These are phyloP conservation scores for Populus nigra DNA, from an alignment of 345 rosid genomes.

Conservation along the genomic window DNA sequence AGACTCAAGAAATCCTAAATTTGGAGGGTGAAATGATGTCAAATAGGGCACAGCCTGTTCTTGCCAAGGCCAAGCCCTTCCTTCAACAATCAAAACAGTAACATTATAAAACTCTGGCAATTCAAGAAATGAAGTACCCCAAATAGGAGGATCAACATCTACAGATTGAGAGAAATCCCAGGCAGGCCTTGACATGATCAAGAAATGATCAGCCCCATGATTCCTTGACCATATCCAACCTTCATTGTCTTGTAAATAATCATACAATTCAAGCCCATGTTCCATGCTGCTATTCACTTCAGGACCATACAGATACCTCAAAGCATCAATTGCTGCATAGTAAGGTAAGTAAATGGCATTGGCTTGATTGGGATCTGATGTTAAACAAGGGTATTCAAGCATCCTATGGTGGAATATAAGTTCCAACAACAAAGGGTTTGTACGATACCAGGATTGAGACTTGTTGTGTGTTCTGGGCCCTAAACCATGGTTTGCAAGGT, in stretches of 20 bases:
- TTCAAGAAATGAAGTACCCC: conserved; percentile 94
- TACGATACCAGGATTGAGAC: conserved; percentile 82
- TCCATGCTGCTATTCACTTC: conserved; percentile 62
- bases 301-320: conserved; percentile 73
- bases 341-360: conserved; percentile 76
- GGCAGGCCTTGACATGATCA: conserved; percentile 87
- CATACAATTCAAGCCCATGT: conserved; percentile 69
- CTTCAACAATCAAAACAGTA: conserved; percentile 65
- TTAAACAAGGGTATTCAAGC: conserved; percentile 80
- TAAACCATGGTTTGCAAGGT: conserved; percentile 79
- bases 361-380: conserved; percentile 68
- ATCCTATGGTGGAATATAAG: conserved; percentile 78
- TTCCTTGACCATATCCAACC: conserved; percentile 57
- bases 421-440: conserved; percentile 76
- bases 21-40: conserved; percentile 86
- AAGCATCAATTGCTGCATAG: conserved; percentile 72
- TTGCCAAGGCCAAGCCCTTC: conserved; percentile 85
- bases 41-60: conserved; percentile 90
- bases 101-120: conserved; percentile 72
- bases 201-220: conserved; percentile 73
- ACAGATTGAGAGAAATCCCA: conserved; percentile 90
- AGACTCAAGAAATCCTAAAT: conserved; percentile 48
- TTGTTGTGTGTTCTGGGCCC: conserved; percentile 78
- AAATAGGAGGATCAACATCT: conserved; percentile 64
- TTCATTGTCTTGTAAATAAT: conserved; percentile 39